Conservation (phyloP, 352 stramenopile species). For the Globisporangium barbulae region DNA sequence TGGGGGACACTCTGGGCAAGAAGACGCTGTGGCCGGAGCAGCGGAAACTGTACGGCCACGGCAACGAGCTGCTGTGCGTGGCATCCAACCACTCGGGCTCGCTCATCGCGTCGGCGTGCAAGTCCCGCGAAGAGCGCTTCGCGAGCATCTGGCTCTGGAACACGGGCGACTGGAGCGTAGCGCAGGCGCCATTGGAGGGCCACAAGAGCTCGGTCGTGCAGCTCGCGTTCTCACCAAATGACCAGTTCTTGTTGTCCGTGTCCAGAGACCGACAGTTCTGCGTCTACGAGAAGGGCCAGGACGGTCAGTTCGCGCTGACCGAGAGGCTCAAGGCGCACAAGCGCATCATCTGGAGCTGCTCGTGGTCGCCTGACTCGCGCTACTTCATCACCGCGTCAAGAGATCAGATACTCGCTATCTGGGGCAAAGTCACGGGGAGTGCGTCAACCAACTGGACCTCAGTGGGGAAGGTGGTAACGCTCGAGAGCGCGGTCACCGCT, state of each 20-base stretch:
- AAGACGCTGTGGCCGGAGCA: constrained; percentile 77
- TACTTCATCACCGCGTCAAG: constrained; percentile 59
- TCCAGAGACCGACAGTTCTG: constrained; percentile 76
- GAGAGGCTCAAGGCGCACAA: constrained; percentile 66
- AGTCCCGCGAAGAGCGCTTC: constrained; percentile 67
- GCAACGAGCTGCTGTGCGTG: constrained; percentile 75
- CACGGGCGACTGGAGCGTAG: constrained; percentile 49
- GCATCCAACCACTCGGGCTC: constrained; percentile 46
- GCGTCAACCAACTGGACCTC: constrained; percentile 22
- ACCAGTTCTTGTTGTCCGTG: constrained; percentile 58
- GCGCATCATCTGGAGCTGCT: constrained; percentile 79
- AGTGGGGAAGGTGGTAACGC: constrained; percentile 16
- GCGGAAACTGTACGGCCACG: constrained; percentile 77
- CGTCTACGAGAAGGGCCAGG: constrained; percentile 35
- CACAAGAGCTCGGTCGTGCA: constrained; percentile 82
- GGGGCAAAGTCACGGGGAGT: constrained; percentile 16
- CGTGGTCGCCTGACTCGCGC: constrained; percentile 57
- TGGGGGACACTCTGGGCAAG: constrained; percentile 55
- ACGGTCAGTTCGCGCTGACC: constrained; percentile 33
- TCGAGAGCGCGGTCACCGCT: constrained; percentile 54
- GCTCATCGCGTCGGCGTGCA: constrained; percentile 66
- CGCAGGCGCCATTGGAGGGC: constrained; percentile 41
- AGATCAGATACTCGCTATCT: constrained; percentile 66
- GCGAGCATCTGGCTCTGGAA: constrained; percentile 67
- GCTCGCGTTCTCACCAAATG: constrained; percentile 64